A percentile compares a stretch with the other conserved stretches of the same genome.
phyloP scores from a whole-genome alignment of 2,329 filamentous ascomycete genomes.

The Aspergillus sp. region DNA sequence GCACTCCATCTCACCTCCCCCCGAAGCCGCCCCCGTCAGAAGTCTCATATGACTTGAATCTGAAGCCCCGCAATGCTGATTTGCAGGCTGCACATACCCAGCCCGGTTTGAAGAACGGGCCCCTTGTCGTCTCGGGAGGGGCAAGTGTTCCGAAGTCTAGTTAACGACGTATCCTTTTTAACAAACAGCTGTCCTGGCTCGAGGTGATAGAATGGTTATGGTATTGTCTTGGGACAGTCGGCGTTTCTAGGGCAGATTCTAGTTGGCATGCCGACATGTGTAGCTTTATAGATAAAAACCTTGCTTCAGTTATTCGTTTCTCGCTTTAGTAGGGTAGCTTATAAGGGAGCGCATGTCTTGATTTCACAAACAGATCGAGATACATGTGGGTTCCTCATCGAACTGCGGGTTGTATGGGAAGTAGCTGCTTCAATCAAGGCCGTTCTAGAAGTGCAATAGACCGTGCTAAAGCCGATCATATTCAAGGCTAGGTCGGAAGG shows the following conservation, averaged over 20 bases:
- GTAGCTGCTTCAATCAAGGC: no score
- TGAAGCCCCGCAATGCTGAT: slow-evolving; percentile 26
- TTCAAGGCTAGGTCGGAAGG: not conserved
- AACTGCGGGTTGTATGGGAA: no score
- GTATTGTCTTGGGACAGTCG: slow-evolving; percentile 1
- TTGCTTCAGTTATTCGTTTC: no score
- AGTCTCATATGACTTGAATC: slow-evolving; percentile 34
- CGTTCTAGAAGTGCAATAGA: no score
- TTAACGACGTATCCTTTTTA: slow-evolving; percentile 8
- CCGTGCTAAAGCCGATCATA: no score
- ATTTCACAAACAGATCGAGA: no score
- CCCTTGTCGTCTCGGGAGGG: slow-evolving; percentile 34
- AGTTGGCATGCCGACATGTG: slow-evolving; percentile 5
- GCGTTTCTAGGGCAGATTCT: slow-evolving; percentile 12
- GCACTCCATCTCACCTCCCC: slow-evolving; percentile 43
- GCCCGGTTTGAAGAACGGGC: slow-evolving; percentile 22
- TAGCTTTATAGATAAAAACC: not conserved
- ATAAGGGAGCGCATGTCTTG: no score
- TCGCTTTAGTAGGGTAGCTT: no score
- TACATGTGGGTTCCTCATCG: not conserved
- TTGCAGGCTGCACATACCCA: slow-evolving; percentile 17
- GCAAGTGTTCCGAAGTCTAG: slow-evolving; percentile 19
- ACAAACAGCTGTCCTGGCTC: not conserved
- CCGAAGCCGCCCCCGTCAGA: slow-evolving; percentile 45
- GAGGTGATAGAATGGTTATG: not conserved